Base-by-base conservation (phyloP, 1,284 basidiomycete genomes). In the Taiwanofungus camphoratus region DNA sequence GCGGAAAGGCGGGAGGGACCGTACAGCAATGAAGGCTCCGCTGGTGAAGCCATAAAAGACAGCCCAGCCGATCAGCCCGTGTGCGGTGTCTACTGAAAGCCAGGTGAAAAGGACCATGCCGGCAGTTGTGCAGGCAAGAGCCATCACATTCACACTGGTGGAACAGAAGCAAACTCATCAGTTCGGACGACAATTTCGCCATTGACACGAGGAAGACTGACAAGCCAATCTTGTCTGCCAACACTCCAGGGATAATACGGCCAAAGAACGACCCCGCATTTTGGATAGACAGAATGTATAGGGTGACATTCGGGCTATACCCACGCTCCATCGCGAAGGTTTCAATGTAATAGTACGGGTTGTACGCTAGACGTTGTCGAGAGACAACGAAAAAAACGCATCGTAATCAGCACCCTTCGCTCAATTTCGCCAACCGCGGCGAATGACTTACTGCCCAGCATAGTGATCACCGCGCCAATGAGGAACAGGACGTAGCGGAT, bases 191-290 rank as follows among this genome's bases (percentile, higher is more conserved):
- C 26, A n/a, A 29, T 29, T 29, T 29, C 26, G 26, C n/a, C 8
- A n/a, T 29, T 46, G 13, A 52, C 30, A 29, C 50, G 50, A 38
- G 46, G 50, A 9, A 44, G 46, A 5, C 81, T 81, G 41, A 82
- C 53, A 45, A 63, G 26, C 26, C 26, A n/a, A 29, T 29, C 26
- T 29, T 59, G 59, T 83, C 81, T 43, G 81, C 77, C n/a, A 80
- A 52, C 48, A 73, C 69, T 0, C 76, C 75, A 8, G 81, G 81
- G 3, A 70, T 67, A 29, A 82, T 61, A 12, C 80, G 77, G 11
- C 81, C 80, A 29, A 57, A 35, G 19, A 81, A 61, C 0, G 79
- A 72, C 3, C 78, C 77, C 0, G 70, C 77, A 50, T 82, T 83
- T 65, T 83, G 67, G 30, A 75, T 67, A 0, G 79, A 74, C 13